Percentiles rank a stretch among this genome's conserved stretches.
phyloP scores from a whole-genome alignment of 257 asterid genomes.

The Orobanche coerulescens region DNA sequence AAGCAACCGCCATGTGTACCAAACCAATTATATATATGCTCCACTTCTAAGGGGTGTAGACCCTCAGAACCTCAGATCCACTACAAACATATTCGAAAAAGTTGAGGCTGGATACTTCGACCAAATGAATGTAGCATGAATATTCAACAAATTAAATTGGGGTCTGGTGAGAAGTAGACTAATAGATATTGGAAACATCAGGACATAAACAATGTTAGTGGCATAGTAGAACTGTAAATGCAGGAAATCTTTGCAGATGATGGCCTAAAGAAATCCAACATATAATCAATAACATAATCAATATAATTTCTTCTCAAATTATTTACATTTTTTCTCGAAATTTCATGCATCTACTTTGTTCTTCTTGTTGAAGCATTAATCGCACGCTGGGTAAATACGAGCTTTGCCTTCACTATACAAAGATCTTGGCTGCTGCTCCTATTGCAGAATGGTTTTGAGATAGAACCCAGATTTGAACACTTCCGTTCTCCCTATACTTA shows the following conservation, averaged over 20 bases:
- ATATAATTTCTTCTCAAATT: too few species aligned
- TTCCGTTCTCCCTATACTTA: too few species aligned
- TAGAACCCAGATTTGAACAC: too few species aligned
- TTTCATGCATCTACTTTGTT: too few species aligned
- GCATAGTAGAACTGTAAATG: constrained; percentile 2
- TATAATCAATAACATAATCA: background rate
- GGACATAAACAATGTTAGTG: background rate
- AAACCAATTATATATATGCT: background rate
- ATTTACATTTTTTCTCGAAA: too few species aligned
- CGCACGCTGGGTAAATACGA: too few species aligned
- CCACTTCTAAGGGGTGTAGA: background rate
- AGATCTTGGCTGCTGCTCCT: too few species aligned
- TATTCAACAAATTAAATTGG: background rate
- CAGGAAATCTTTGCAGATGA: background rate
- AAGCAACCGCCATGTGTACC: background rate
- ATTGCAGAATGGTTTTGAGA: too few species aligned
- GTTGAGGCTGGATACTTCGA: background rate
- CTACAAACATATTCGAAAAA: background rate
- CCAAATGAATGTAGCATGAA: background rate
- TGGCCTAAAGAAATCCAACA: background rate
- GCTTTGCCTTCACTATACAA: too few species aligned
- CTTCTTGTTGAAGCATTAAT: too few species aligned
- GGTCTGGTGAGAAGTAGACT: too few species aligned
- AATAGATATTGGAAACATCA: background rate
- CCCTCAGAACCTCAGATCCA: constrained; percentile 1